Conservation (phyloP, 2,329 filamentous ascomycete genomes). For the Mycosphaerella sp. region DNA sequence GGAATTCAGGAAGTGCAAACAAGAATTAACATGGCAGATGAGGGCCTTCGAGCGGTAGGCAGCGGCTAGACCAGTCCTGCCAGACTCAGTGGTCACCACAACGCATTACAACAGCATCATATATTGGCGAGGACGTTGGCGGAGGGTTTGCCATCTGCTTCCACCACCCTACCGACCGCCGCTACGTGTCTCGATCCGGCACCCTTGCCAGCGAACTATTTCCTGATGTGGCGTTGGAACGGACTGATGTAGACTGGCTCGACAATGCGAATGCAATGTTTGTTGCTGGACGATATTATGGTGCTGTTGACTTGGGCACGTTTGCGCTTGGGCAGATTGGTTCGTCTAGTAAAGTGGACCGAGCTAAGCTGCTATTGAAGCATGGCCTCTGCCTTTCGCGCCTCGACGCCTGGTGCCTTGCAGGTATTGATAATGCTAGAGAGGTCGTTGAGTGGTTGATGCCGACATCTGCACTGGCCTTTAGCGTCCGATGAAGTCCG, state of each 20-base stretch:
- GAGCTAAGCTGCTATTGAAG: neutral
- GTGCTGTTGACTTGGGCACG: slow-evolving; percentile 1
- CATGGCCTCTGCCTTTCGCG: neutral
- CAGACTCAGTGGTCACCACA: no score
- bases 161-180: slow-evolving; percentile 13
- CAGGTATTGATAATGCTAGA: no score
- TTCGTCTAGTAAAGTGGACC: neutral
- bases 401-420: neutral
- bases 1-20: no score
- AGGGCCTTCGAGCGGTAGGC: no score
- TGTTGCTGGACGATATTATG: neutral
- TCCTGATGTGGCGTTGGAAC: neutral
- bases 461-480: no score
- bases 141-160: slow-evolving; percentile 6
- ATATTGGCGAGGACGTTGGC: slow-evolving; percentile 1
- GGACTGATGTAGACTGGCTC: neutral
- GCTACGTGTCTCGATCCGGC: neutral
- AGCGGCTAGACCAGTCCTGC: no score
- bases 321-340: neutral
- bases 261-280: neutral
- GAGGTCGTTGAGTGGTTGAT: no score
- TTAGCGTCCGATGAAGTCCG: no score
- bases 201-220: neutral
- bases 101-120: neutral
- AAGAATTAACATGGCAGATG: no score